Base-by-base conservation (phyloP, 225 moss, liverwort and hornwort genomes). In the Polytrichum formosum region DNA sequence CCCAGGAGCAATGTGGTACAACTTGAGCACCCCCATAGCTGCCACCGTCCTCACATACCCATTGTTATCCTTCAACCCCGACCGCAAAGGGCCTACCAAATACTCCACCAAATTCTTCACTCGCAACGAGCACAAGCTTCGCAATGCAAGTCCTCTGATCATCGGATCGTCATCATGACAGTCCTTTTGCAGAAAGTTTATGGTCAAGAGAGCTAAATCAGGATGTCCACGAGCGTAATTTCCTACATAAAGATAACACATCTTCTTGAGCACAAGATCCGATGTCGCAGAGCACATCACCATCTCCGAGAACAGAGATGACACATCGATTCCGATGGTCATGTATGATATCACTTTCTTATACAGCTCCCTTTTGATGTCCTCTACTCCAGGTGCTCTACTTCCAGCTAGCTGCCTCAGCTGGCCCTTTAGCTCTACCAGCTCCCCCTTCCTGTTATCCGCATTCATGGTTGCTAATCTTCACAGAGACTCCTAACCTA, bases 221-320 rank as follows among this genome's bases (percentile, higher is more conserved):
- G 97, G 97, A 33, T 94, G 90, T 2, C 91, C 97, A 37, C 94
- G 89, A 26, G 94, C 97, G 77, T 98, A 98, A 87, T 90, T 98
- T 74, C 97, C 94, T 1, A 98, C 97, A 69, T 98, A 98, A 27
- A 98, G 85, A 74, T 98, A 98, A 64, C 97, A 98, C 97, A 98
- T 94, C 76, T 98, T 98, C 67, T 94, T 98, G 82, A 98, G 80
- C 28, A 94, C 88, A 30, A 98, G 83, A 76, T 98, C 94, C 7
- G 97, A 94, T 13, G 94, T 94, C 0, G 97, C 97, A 3, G 94
- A 98, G 77, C 97, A 98, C 97, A 98, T 98, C 60, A 98, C 94
- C 92, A 98, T 98, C 60, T 92, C 92, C 68, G 92, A 91, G 72
- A 98, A 98, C 7, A 98, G 90, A 5, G 97, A 91, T 5, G 97